Percentiles rank a stretch among this genome's conserved stretches.
phyloP scores from a whole-genome alignment of 1,284 basidiomycete genomes.

The Leccinum fuscescens region DNA sequence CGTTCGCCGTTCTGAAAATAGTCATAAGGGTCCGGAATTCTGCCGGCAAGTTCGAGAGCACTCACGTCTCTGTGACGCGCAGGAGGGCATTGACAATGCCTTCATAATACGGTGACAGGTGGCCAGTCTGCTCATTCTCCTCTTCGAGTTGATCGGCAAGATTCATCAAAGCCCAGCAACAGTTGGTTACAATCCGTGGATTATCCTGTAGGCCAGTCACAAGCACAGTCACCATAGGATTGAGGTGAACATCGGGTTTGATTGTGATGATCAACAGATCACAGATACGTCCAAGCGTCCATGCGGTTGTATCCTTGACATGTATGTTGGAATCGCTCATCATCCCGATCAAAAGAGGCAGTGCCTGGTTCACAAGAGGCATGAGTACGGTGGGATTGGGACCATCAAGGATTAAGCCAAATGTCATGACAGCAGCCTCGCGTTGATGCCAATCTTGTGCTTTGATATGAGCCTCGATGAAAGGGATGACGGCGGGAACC shows the following conservation, averaged over 20 bases:
- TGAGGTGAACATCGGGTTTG: conserved; percentile 87
- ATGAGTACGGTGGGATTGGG: conserved; percentile 86
- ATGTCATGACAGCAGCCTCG: conserved; percentile 97
- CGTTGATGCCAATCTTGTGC: conserved; percentile 90
- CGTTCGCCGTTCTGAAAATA: conserved; percentile 70
- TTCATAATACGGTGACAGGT: conserved; percentile 89
- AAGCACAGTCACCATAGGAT: conserved; percentile 80
- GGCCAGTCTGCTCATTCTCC: conserved; percentile 50
- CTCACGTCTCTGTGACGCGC: conserved; percentile 81
- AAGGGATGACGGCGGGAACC: conserved; percentile 92
- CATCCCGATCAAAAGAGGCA: conserved; percentile 94
- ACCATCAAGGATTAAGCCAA: conserved; percentile 96
- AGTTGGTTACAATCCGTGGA: conserved; percentile 89
- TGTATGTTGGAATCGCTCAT: conserved; percentile 84
- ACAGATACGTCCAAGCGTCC: conserved; percentile 96
- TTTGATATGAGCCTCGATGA: conserved; percentile 97
- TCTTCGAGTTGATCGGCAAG: conserved; percentile 81
- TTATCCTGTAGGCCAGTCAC: conserved; percentile 81
- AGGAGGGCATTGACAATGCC: conserved; percentile 82
- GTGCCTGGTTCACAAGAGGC: conserved; percentile 91
- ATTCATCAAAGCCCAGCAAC: conserved; percentile 97
- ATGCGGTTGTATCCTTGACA: conserved; percentile 97
- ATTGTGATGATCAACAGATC: conserved; percentile 87
- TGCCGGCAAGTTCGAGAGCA: conserved; percentile 11
- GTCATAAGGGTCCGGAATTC: conserved; percentile 12